Conservation (phyloP, 176 grass and related monocot genomes). For the Paspalum vaginatum region DNA sequence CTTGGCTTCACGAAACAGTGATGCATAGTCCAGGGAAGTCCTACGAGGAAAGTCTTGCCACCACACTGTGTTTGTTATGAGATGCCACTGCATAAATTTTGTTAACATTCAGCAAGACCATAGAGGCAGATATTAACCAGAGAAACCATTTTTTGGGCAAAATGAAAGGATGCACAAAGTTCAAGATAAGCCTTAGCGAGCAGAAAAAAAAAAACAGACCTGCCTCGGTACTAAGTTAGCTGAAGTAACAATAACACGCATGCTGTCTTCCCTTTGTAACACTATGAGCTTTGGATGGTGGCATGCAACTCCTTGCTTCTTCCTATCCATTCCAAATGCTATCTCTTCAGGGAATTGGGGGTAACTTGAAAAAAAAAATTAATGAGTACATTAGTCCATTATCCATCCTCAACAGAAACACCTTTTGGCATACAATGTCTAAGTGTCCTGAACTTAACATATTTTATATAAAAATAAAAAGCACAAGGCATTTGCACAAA, state of each 20-base stretch:
- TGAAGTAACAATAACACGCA: slow-evolving; percentile 79
- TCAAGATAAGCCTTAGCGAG: slow-evolving; percentile 15
- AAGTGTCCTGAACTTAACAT: neutral
- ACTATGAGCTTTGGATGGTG: slow-evolving; percentile 88
- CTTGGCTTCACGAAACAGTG: slow-evolving; percentile 54
- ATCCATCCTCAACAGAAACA: slow-evolving; percentile 22
- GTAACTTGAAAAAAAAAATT: slow-evolving; percentile 53
- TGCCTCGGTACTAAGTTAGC: slow-evolving; percentile 85
- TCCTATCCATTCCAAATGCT: slow-evolving; percentile 90
- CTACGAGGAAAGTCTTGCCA: slow-evolving; percentile 78
- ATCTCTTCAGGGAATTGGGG: slow-evolving; percentile 76
- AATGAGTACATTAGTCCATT: slow-evolving; percentile 25
- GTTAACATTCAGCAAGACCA: slow-evolving; percentile 28
- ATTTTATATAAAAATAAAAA: slow-evolving; percentile 2
- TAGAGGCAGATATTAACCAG: slow-evolving; percentile 23
- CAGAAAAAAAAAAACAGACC: slow-evolving; percentile 39
- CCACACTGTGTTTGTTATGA: slow-evolving; percentile 87
- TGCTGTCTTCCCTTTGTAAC: slow-evolving; percentile 71
- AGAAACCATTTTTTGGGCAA: neutral
- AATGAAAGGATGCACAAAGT: slow-evolving; percentile 35
- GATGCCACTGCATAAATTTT: slow-evolving; percentile 72
- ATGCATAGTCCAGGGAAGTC: slow-evolving; percentile 63
- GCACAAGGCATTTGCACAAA: neutral
- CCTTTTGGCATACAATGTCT: neutral
- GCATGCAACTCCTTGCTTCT: slow-evolving; percentile 88